Conservation (phyloP, 2,329 filamentous ascomycete species). For the Fusarium illudens region DNA sequence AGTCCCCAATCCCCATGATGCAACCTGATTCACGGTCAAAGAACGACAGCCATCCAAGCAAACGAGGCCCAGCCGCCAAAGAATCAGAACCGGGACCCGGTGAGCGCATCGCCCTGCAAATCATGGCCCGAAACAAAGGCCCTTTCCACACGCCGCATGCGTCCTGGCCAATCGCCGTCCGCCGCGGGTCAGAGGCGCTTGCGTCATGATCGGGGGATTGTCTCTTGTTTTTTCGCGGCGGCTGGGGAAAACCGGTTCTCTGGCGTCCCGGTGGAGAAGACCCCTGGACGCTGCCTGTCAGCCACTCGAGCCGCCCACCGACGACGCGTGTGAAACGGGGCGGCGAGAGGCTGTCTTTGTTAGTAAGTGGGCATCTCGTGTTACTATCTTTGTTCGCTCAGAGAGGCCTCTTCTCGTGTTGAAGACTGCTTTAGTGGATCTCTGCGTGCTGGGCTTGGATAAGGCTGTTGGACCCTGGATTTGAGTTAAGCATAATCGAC, state of each 20-base stretch:
- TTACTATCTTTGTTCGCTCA: slow-evolving; percentile 23
- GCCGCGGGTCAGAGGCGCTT: slow-evolving; percentile 25
- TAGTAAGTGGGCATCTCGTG: neutral
- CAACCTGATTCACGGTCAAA: slow-evolving; percentile 27
- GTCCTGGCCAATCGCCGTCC: slow-evolving; percentile 3
- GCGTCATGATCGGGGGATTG: slow-evolving; percentile 26
- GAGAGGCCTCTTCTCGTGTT: slow-evolving; percentile 31
- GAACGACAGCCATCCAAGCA: neutral
- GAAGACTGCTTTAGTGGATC: neutral
- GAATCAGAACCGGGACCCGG: slow-evolving; percentile 7
- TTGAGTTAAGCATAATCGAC: neutral
- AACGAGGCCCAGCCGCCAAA: slow-evolving; percentile 10
- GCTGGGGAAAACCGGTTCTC: slow-evolving; percentile 33
- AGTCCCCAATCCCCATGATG: slow-evolving; percentile 21
- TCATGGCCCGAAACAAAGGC: slow-evolving; percentile 33
- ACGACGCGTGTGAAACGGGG: slow-evolving; percentile 29
- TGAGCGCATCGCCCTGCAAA: slow-evolving; percentile 38
- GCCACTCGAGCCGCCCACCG: slow-evolving; percentile 22
- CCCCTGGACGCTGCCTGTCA: slow-evolving; percentile 11
- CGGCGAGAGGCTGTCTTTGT: neutral
- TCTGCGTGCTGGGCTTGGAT: neutral
- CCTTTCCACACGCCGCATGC: neutral
- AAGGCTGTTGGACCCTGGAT: slow-evolving; percentile 23
- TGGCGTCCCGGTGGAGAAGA: slow-evolving; percentile 7
- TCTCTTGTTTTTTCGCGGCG: neutral